These are phyloP conservation scores for Crucibulum laeve DNA, from an alignment of 768 basidiomycete genomes.

Conservation along the genomic window DNA sequence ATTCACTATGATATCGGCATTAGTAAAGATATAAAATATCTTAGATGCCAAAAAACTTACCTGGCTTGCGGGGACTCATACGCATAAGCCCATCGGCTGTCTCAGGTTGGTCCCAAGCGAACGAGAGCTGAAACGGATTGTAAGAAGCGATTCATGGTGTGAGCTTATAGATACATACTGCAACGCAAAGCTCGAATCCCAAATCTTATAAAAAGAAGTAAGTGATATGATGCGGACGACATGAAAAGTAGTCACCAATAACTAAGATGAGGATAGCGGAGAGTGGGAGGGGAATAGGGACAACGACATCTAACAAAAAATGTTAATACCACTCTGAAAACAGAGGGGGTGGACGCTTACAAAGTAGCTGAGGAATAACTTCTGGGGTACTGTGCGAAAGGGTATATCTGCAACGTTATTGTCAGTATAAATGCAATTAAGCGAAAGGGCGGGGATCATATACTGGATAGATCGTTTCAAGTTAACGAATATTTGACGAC, in stretches of 20 bases:
- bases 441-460: slow-evolving; percentile 7
- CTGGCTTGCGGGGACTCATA: slow-evolving; percentile 61
- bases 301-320: slow-evolving; percentile 48
- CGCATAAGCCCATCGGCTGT: slow-evolving; percentile 64
- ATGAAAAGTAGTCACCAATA: slow-evolving; percentile 42
- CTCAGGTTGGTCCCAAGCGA: slow-evolving; percentile 72
- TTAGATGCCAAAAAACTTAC: slow-evolving; percentile 20
- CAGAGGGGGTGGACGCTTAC: slow-evolving; percentile 26
- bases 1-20: slow-evolving; percentile 37
- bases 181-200: slow-evolving; percentile 65
- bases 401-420: slow-evolving; percentile 46
- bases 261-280: slow-evolving; percentile 69
- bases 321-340: background rate
- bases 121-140: slow-evolving; percentile 42
- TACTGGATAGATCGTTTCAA: slow-evolving; percentile 69
- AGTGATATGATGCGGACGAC: background rate
- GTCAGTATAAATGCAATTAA: background rate
- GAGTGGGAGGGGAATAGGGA: slow-evolving; percentile 62
- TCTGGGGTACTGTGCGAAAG: slow-evolving; percentile 66
- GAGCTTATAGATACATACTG: slow-evolving; percentile 33
- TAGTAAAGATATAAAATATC: background rate
- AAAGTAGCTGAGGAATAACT: slow-evolving; percentile 65
- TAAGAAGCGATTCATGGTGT: background rate
- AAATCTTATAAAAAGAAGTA: slow-evolving; percentile 42
- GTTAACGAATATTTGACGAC: slow-evolving; percentile 67